phyloP scores from a whole-genome alignment of 345 rosid species.

The Geranium brycei region DNA sequence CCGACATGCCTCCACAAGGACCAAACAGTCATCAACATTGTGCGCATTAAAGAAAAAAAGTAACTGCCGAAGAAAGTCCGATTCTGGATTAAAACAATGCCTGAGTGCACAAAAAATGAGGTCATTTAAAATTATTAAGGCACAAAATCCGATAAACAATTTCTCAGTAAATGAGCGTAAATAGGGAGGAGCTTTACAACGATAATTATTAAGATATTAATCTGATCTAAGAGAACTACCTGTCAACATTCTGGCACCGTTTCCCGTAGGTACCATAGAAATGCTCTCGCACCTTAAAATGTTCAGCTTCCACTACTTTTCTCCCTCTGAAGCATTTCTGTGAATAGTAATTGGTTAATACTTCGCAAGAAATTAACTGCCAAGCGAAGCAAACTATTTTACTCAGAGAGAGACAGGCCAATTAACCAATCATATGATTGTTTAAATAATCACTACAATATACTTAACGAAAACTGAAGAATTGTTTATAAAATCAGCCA shows the following conservation, averaged over 20 bases:
- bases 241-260: conserved; percentile 54
- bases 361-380: conserved; percentile 5
- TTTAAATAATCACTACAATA: neutral
- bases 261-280: conserved; percentile 53
- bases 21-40: conserved; percentile 37
- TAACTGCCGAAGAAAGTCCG: conserved; percentile 64
- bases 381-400: neutral
- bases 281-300: conserved; percentile 44
- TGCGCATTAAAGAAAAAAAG: conserved; percentile 62
- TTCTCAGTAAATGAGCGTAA: neutral
- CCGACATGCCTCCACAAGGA: conserved; percentile 61
- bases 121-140: too few species aligned
- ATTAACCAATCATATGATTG: neutral
- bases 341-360: conserved; percentile 23
- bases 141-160: too few species aligned
- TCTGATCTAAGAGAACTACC: conserved; percentile 25
- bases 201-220: neutral
- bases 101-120: conserved; percentile 22
- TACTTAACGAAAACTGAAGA: neutral
- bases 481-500: too few species aligned
- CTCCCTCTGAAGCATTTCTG: conserved; percentile 99
- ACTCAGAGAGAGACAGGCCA: neutral
- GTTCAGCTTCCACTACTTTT: conserved; percentile 55
- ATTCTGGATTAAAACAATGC: conserved; percentile 72
- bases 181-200: neutral